Evolutionary conservation across 768 basidiomycete species (phyloP).

Genomic region (Rhizopogon salebrosus): DNA sequence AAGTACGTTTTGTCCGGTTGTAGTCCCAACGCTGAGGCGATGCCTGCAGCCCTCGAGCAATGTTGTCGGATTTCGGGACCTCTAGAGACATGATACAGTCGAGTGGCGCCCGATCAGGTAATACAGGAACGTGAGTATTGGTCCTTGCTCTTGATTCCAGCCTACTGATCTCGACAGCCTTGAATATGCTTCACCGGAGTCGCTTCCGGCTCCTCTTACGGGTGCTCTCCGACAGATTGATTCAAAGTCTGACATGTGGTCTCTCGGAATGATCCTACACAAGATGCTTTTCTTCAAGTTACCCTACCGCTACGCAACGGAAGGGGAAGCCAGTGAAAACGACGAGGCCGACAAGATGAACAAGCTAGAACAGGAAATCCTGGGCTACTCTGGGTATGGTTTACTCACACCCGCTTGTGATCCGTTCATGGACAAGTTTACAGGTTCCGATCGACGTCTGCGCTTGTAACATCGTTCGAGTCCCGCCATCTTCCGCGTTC

Average conservation of each 20-base stretch:
- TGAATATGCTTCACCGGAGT: conserved; percentile 88
- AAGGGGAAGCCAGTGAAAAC: conserved; percentile 45
- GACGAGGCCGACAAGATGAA: conserved; percentile 63
- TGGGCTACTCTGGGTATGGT: conserved; percentile 66
- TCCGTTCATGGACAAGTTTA: conserved; percentile 1
- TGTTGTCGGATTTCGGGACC: conserved; percentile 95
- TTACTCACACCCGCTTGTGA: not conserved
- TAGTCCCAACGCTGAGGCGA: not conserved
- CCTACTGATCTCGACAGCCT: conserved; percentile 37
- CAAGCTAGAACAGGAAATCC: conserved; percentile 67
- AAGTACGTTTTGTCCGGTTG: conserved; percentile 18
- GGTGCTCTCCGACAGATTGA: conserved; percentile 68
- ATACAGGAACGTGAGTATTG: conserved; percentile 83
- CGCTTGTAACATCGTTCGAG: conserved; percentile 53
- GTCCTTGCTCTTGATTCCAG: not conserved
- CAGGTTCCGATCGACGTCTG: conserved; percentile 49
- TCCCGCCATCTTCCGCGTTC: conserved; percentile 68
- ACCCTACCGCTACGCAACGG: conserved; percentile 73
- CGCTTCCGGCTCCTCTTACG: conserved; percentile 61
- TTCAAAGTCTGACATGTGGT: conserved; percentile 96
- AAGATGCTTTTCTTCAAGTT: conserved; percentile 88
- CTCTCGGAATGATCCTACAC: conserved; percentile 92
- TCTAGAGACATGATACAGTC: conserved; percentile 84
- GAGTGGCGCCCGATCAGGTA: conserved; percentile 71
- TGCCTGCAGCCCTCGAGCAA: conserved; percentile 70